Base-by-base conservation (phyloP, 129 eudicot genomes). In the Centaurea solstitialis region DNA sequence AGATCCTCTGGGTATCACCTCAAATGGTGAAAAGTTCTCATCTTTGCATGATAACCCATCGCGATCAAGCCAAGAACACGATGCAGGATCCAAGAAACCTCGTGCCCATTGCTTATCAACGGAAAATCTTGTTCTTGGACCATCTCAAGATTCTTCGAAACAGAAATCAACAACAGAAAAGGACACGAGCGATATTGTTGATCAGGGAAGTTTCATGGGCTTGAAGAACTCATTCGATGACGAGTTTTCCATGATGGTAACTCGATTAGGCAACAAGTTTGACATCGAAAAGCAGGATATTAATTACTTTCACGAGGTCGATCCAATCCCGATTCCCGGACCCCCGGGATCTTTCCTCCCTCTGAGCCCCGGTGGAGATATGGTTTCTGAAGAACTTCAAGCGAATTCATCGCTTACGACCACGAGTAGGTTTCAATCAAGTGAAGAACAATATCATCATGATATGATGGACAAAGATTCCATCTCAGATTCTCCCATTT, bases 341-440 rank as follows among this genome's bases (percentile, higher is more conserved):
- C 98, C 97, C 9, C 98, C 98, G 0, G 98, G 98, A 59, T 92
- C 98, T 9, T 90, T 88, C 87, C 78, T 94, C 79, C 98, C 97
- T 4, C 97, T 91, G 8, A 91, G 97, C 72, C 93, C n/a, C 0
- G 88, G 97, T 70, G 88, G 90, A 64, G 94, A 82, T 71, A 81
- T 85, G 87, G 86, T 82, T 45, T 90, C 92, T 23, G 97, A 90
- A 79, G 91, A 91, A 82, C 83, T 83, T 13, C 95, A 87, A 35
- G 92, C 85, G 17, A 88, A 77, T 77, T 92, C 95, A 0, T 85
- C 97, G 9, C 83, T 88, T 73, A 90, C 92, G 75, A 81, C 86
- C 59, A 81, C 47, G n/a, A 86, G 92, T 72, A 73, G 85, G 62
- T 78, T 85, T 76, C 95, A 87, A 1, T 88, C 92, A 70, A 82